Base-by-base conservation (phyloP, 2,329 filamentous ascomycete species). In the Venturia pyrina region DNA sequence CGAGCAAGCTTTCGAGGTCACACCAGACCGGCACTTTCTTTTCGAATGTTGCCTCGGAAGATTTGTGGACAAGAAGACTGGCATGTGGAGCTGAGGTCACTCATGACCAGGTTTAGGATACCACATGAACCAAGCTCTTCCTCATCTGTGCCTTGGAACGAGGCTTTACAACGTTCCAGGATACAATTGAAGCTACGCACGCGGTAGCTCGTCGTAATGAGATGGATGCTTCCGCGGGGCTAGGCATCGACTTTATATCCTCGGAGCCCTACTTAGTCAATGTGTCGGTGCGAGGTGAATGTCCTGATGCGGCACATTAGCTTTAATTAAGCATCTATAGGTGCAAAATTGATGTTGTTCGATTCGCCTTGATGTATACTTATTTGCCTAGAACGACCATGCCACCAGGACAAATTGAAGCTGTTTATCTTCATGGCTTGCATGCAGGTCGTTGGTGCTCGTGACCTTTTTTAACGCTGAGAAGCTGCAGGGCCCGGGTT, bases 401-500 rank as follows among this genome's bases (percentile, higher is more conserved):
- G 53, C 11, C 53, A 57, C 15, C 15, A 57, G 37, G 53, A 37
- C 53, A 37, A 37, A 57, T 57, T 57, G 53, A 37, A 32, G 53
- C 53, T 57, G 11, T 37, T 37, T 37, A 57, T 57, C 53, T 19
- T 57, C 32, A n/a, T 34, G 53, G 53, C 53, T 37, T 57, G 28
- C 53, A n/a, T 37, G 28, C 28, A 37, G 32, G 32, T 21, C 53
- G 7, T 7, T 59, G 28, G 48, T 37, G 28, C 53, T 59, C 53
- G 53, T 59, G 53, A 59, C 28, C 32, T 59, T n/a, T 37, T 59
- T 59, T n/a, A 59, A 59, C 53, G 53, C 53, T n/a, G 53, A 59
- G 24, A 10, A 37, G 17, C 28, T 59, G 53, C 53, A 37, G n/a
- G 32, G 53, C 50, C 4, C 24, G 15, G 50, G 28, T 37, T 13